Conservation (phyloP, 208 protist genomes). For the Leishmania amazonensis region DNA sequence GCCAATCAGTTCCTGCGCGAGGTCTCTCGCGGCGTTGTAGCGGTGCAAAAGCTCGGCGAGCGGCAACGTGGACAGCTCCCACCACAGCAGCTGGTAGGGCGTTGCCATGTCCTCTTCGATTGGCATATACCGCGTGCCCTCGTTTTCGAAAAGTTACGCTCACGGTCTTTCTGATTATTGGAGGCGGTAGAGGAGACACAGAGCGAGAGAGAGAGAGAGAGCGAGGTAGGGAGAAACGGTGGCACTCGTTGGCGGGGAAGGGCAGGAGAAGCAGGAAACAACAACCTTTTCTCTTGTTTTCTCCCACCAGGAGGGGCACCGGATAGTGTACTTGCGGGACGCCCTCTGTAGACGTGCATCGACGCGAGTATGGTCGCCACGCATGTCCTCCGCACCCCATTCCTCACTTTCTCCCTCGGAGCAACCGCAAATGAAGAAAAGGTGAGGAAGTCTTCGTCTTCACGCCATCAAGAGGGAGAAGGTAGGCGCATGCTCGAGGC, state of each 20-base stretch:
- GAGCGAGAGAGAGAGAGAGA: not conserved
- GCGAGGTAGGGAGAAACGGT: not conserved
- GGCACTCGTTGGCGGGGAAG: not conserved
- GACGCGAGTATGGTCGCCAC: not conserved
- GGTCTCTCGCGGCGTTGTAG: constrained; percentile 48
- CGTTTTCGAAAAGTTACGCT: not conserved
- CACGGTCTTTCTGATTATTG: constrained; percentile 2
- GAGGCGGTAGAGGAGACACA: not conserved
- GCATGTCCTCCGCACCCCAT: not conserved
- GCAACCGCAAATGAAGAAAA: not conserved
- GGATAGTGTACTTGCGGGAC: not conserved
- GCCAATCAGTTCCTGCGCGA: constrained; percentile 32
- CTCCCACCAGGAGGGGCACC: not conserved
- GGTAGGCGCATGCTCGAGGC: not conserved
- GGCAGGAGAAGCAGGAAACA: not conserved
- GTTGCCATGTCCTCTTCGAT: not conserved
- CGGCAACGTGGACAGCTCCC: constrained; percentile 11
- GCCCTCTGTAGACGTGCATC: not conserved
- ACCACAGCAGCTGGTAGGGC: not conserved
- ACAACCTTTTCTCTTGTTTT: not conserved
- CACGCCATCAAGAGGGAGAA: not conserved
- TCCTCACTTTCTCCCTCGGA: not conserved
- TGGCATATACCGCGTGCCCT: not conserved
- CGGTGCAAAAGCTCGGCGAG: constrained; percentile 31
- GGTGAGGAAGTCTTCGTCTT: not conserved